phyloP scores from a whole-genome alignment of 208 protist genomes.

The Leishmania guyanensis region DNA sequence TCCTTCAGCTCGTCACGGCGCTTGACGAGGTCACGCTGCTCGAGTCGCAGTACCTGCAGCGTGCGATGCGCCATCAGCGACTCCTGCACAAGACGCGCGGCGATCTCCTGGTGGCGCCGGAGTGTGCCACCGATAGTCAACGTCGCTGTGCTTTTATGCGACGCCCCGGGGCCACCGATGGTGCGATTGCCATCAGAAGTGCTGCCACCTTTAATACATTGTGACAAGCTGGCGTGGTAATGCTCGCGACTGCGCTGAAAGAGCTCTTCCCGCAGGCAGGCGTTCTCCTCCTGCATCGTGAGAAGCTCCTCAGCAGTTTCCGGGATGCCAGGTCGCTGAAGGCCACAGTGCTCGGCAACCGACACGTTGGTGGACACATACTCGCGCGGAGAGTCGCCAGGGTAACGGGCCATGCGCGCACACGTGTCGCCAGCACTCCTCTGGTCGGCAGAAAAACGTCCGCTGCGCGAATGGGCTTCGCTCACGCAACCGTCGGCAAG shows the following conservation, averaged over 20 bases:
- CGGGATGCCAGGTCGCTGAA: constrained; percentile 30
- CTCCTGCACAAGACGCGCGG: constrained; percentile 42
- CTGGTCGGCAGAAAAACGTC: not conserved
- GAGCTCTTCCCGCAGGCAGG: constrained; percentile 43
- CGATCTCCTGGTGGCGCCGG: constrained; percentile 31
- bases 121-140: not conserved
- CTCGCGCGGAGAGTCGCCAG: not conserved
- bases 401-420: not conserved
- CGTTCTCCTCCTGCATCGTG: constrained; percentile 47
- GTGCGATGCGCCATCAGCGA: constrained; percentile 41
- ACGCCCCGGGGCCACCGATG: not conserved
- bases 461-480: not conserved
- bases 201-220: constrained; percentile 9
- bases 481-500: constrained; percentile 3
- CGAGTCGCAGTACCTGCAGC: constrained; percentile 46
- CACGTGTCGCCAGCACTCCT: not conserved
- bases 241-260: constrained; percentile 35
- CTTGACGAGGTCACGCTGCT: constrained; percentile 47
- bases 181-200: constrained; percentile 5
- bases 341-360: not conserved
- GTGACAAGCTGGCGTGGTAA: constrained; percentile 29
- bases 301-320: constrained; percentile 46
- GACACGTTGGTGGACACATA: constrained; percentile 2
- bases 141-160: constrained; percentile 3
- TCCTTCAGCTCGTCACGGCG: constrained; percentile 47